A percentile compares a stretch with the other conserved stretches of the same genome.
These are phyloP conservation scores for Tagetes erecta DNA, from an alignment of 129 eudicot genomes.

Conservation along the genomic window DNA sequence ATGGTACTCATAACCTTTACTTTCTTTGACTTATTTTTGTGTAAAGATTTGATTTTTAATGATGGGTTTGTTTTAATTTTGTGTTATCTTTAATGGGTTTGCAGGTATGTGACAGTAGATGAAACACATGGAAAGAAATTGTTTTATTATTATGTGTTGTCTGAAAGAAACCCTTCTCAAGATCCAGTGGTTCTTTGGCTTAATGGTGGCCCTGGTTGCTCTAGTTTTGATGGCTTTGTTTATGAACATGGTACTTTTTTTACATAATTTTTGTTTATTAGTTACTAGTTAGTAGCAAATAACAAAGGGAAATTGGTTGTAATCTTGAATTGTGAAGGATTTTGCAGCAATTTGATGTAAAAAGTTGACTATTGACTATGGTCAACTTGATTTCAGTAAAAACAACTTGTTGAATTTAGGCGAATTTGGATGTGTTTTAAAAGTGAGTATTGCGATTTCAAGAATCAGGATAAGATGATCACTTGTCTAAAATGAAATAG, in stretches of 20 bases:
- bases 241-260: slow-evolving; percentile 73
- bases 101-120: slow-evolving; percentile 69
- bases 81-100: slow-evolving; percentile 27
- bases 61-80: not conserved
- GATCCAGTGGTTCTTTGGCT: slow-evolving; percentile 97
- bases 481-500: slow-evolving; percentile 7
- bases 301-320: slow-evolving; percentile 9
- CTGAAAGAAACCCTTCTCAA: slow-evolving; percentile 69
- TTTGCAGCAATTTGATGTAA: slow-evolving; percentile 19
- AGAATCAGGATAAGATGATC: not conserved
- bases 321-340: slow-evolving; percentile 1
- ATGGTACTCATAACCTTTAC: slow-evolving; percentile 33
- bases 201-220: slow-evolving; percentile 95
- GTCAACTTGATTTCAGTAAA: slow-evolving; percentile 16
- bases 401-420: slow-evolving; percentile 13
- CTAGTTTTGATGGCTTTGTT: slow-evolving; percentile 89
- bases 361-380: slow-evolving; percentile 27
- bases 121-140: slow-evolving; percentile 63
- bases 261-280: not conserved
- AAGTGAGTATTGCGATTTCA: not conserved
- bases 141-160: slow-evolving; percentile 71
- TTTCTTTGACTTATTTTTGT: not conserved
- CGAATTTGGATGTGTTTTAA: not conserved
- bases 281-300: slow-evolving; percentile 13
- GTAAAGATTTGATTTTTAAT: slow-evolving; percentile 6